Percentiles rank a stretch among this genome's conserved stretches.
Evolutionary conservation across 495 filamentous ascomycete species (phyloP).

Genomic region (Aspergillus ellipticus): DNA sequence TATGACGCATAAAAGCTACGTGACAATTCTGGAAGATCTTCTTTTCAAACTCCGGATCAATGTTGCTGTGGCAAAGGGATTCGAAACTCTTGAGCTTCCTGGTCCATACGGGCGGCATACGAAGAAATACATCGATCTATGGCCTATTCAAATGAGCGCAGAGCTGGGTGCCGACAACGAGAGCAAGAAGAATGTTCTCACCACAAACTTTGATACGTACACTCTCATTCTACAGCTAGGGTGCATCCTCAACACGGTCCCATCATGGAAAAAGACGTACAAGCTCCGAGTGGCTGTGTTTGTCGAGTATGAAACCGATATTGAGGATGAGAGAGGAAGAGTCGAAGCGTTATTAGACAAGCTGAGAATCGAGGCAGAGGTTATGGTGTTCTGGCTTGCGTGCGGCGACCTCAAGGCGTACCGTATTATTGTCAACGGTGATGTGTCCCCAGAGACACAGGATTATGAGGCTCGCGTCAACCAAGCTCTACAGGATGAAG

Average conservation of each 20-base stretch:
- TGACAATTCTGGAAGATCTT: constrained; percentile 81
- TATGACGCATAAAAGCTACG: constrained; percentile 65
- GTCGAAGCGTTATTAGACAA: constrained; percentile 76
- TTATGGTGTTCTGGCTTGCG: constrained; percentile 79
- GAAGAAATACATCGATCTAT: constrained; percentile 83
- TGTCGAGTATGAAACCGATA: constrained; percentile 83
- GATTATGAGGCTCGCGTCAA: constrained; percentile 53
- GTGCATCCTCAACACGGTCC: constrained; percentile 79
- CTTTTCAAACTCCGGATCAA: constrained; percentile 76
- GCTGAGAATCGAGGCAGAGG: constrained; percentile 73
- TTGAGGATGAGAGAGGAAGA: constrained; percentile 71
- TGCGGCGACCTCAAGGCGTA: constrained; percentile 70
- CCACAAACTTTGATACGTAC: constrained; percentile 91
- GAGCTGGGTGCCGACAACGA: constrained; percentile 64
- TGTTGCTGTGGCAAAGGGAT: constrained; percentile 81
- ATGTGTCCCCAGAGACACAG: constrained; percentile 30
- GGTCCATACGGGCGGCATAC: constrained; percentile 47
- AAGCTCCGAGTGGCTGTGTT: constrained; percentile 75
- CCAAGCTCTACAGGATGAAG: constrained; percentile 60
- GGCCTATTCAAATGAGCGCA: constrained; percentile 83
- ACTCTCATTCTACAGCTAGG: constrained; percentile 84
- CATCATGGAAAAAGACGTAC: constrained; percentile 76
- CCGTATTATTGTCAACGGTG: constrained; percentile 73
- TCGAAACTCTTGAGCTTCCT: constrained; percentile 71
- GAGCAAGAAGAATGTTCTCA: constrained; percentile 63